Base-by-base conservation (phyloP, 106 monocot species). In the Dioscorea alata region DNA sequence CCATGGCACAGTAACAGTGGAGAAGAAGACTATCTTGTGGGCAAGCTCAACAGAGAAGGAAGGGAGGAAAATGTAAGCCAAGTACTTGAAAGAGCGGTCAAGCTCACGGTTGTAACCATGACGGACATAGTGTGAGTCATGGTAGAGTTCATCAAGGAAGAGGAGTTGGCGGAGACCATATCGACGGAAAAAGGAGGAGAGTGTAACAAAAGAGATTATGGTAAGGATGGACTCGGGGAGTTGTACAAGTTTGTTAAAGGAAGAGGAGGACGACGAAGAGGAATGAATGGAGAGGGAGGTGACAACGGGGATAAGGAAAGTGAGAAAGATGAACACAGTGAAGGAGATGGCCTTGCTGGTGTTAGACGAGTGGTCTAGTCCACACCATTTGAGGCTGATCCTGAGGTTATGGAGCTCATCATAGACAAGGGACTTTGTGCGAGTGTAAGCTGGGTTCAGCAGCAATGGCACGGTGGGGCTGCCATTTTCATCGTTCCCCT, bases 321-420 rank as follows among this genome's bases (percentile, higher is more conserved):
- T 68, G 69, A 93, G 65, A 61, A 68, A 12, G 52, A 73, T 7
- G 86, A 93, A 89, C 64, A 77, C 63, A 33, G 63, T 18, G 78
- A 65, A 89, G 71, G 93, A 93, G 60, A 78, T 35, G 23, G 70
- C 61, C 23, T 69, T 78, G 12, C 70, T 53, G 31, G 73, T 5
- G 28, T 34, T 6, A 13, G 89, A 70, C 24, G 86, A 84, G 74
- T 86, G 89, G 80, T 89, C 89, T n/a, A 89, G 84, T 4, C 78
- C 73, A 63, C 89, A 93, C 78, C 79, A 84, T 8, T 68, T 71
- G 61, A 93, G 86, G 77, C 81, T 65, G 49, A 90, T 65, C 20
- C 89, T 66, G 80, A 93, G 78, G 68, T 75, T 81, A 17, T 63
- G 73, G 42, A 90, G 86, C 77, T 93, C 93, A 60, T 93, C 93